phyloP scores from a whole-genome alignment of 169 alveolate genomes.

The Cryptosporidium canis region DNA sequence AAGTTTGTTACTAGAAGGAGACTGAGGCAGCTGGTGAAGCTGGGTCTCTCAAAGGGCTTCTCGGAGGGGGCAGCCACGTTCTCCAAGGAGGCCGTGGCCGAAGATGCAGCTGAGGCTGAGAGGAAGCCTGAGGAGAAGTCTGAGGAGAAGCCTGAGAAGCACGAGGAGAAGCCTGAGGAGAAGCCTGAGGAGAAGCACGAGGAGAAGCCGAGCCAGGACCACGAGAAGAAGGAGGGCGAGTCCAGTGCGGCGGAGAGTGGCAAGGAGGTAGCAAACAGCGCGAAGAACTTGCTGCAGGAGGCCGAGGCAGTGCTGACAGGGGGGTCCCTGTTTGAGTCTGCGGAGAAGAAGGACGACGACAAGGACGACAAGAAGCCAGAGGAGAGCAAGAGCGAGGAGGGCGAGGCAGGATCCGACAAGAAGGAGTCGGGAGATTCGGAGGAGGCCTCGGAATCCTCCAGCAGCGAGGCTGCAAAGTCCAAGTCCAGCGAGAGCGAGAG shows the following conservation, averaged over 20 bases:
- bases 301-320: conserved; percentile 42
- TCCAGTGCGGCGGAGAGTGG: background rate
- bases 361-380: background rate
- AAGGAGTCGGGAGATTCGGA: conserved; percentile 15
- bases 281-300: conserved; percentile 17
- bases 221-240: background rate
- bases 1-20: conserved; percentile 67
- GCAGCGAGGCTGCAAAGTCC: conserved; percentile 10
- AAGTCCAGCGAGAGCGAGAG: background rate
- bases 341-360: background rate
- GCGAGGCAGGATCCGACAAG: background rate
- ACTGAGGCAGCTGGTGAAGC: conserved; percentile 50
- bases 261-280: background rate
- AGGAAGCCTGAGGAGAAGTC: background rate
- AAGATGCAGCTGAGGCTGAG: background rate
- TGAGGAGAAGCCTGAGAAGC: background rate
- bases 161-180: conserved; percentile 7
- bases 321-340: conserved; percentile 27
- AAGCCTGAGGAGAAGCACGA: background rate
- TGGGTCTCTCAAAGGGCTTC: conserved; percentile 52
- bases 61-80: background rate
- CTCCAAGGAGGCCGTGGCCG: background rate
- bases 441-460: conserved; percentile 1
- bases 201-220: background rate
- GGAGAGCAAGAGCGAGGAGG: background rate